Evolutionary conservation across 2,329 filamentous ascomycete species (phyloP), one percentile per base, ranked within the genome.

Genomic region (Exophiala aquamarina): DNA sequence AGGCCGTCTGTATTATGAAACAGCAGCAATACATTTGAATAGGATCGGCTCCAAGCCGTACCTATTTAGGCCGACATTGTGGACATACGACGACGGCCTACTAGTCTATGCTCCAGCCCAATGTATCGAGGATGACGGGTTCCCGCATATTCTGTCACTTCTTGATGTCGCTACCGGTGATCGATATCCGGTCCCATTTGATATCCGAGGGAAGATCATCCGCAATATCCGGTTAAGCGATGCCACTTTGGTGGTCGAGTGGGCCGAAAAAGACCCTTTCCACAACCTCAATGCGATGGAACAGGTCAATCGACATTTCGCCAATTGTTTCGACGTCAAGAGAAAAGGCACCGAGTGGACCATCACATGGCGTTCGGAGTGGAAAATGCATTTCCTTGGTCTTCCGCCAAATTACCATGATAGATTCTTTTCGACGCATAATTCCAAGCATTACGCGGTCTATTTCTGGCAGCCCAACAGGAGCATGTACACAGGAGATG

Each of bases 361-460:
- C 2, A 65, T 81, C 41, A 63, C 62, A 1, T 77, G 77, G 44
- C 76, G 79, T 41, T 78, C 72, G 35, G 79, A 84, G 60, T 84
- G 77, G 77, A 78, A 78, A 58, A 76, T 83, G 29, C 76, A 82
- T 63, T 76, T 76, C 57, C 65, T 78, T 1, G 79, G 78, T 8
- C 67, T 82, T 39, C 73, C 78, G 1, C 59, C 82, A 5, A 77
- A 74, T 56, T 66, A 70, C n/a, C 66, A 70, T 31, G 78, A 82
- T 59, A 75, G 80, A n/a, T 82, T 83, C 70, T 82, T 79, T 63
- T 83, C 79, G 8, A 66, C 76, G 1, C 82, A 85, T 60, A 83
- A 70, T 38, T 59, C 69, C 11, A 78, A 71, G 0, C 80, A 84
- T 60, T 84, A 84, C 63, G 78, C 72, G 31, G 67, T 83, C 11